Evolutionary conservation across 176 grass and related monocot species (phyloP).

Genomic region (Oryza nivara): DNA sequence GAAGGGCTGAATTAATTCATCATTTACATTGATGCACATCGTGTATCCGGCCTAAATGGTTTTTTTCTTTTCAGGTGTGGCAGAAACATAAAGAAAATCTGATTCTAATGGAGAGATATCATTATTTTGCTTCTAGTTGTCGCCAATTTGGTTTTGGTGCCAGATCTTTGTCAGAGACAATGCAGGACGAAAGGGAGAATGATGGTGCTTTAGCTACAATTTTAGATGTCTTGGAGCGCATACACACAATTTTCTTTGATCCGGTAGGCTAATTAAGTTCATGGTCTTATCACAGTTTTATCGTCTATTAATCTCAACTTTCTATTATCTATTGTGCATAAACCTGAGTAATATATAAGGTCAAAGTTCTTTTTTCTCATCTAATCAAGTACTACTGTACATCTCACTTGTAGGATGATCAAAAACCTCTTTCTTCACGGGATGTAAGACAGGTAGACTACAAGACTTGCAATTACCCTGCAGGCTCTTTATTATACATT

Average conservation of each 20-base stretch:
- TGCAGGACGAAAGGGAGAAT: slow-evolving; percentile 83
- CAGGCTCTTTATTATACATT: slow-evolving; percentile 10
- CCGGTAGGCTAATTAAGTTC: slow-evolving; percentile 49
- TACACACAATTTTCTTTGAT: slow-evolving; percentile 83
- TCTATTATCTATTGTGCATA: not conserved
- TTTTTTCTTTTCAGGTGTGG: slow-evolving; percentile 64
- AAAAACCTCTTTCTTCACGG: slow-evolving; percentile 52
- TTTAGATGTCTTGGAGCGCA: slow-evolving; percentile 74
- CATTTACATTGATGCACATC: slow-evolving; percentile 16
- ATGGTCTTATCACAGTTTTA: slow-evolving; percentile 10
- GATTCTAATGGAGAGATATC: slow-evolving; percentile 95
- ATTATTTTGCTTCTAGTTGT: slow-evolving; percentile 88
- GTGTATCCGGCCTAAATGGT: not conserved
- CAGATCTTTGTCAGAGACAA: slow-evolving; percentile 71
- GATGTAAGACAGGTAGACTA: slow-evolving; percentile 74
- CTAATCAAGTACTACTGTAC: slow-evolving; percentile 9
- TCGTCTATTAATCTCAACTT: not conserved
- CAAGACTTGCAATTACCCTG: not conserved
- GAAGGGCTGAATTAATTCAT: not conserved
- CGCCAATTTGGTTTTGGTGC: slow-evolving; percentile 57
- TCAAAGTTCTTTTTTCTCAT: not conserved
- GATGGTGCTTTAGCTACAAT: slow-evolving; percentile 78
- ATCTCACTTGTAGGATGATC: slow-evolving; percentile 49
- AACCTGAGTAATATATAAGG: not conserved
- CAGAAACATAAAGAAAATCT: slow-evolving; percentile 91